Evolutionary conservation across 306 rosid genomes (phyloP).

Genomic region (Castanea mollissima): DNA sequence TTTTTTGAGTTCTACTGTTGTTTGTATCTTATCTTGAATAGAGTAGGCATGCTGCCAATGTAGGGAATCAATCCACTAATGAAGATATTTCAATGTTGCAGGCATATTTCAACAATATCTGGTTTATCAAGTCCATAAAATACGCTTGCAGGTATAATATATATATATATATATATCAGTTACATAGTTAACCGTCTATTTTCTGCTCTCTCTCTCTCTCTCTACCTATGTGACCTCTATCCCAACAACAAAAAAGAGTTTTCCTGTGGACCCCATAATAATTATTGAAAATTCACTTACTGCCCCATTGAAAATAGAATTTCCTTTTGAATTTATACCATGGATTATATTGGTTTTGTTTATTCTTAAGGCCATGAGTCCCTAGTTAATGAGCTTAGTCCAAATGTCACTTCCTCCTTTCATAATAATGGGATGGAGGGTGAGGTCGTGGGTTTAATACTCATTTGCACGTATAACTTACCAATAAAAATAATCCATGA

Average conservation of each 20-base stretch:
- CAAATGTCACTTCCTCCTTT: no score
- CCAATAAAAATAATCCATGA: no score
- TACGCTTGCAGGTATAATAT: slow-evolving; percentile 76
- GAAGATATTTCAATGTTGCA: slow-evolving; percentile 36
- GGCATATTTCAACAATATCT: slow-evolving; percentile 93
- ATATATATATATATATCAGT: not conserved
- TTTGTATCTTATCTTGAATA: not conserved
- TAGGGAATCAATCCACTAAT: not conserved
- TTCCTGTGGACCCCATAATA: not conserved
- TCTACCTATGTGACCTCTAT: no score
- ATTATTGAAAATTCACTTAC: not conserved
- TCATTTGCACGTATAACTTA: no score
- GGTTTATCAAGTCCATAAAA: slow-evolving; percentile 94
- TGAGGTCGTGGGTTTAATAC: no score
- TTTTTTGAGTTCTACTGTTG: not conserved
- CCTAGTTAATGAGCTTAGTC: not conserved
- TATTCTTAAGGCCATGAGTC: not conserved
- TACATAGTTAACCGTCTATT: not conserved
- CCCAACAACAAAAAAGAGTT: no score
- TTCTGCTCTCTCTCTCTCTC: slow-evolving; percentile 6
- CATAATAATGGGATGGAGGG: no score
- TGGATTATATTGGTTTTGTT: not conserved
- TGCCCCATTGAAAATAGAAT: not conserved
- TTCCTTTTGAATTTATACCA: not conserved
- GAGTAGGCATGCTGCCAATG: not conserved